Conservation (phyloP, 345 rosid species). For the Barbarea vulgaris region DNA sequence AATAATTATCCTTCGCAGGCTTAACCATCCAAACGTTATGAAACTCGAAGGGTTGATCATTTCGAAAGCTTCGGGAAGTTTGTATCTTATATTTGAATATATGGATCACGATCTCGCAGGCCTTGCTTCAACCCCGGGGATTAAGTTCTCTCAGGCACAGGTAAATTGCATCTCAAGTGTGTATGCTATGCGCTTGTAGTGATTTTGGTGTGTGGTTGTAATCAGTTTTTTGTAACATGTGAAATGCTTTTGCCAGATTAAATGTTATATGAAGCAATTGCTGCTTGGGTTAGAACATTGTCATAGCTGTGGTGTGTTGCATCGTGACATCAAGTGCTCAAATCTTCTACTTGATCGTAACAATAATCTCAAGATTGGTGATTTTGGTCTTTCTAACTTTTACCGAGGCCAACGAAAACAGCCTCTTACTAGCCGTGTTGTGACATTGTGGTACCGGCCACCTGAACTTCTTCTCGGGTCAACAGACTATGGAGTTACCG, state of each 20-base stretch:
- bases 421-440: slow-evolving; percentile 48
- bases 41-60: slow-evolving; percentile 68
- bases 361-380: slow-evolving; percentile 66
- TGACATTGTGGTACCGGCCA: slow-evolving; percentile 48
- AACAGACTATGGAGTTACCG: slow-evolving; percentile 44
- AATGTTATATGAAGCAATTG: slow-evolving; percentile 71
- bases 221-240: slow-evolving; percentile 3
- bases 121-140: slow-evolving; percentile 56
- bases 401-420: slow-evolving; percentile 42
- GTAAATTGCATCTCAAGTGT: slow-evolving; percentile 31
- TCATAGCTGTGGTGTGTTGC: slow-evolving; percentile 66
- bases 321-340: slow-evolving; percentile 72
- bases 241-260: slow-evolving; percentile 46
- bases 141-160: slow-evolving; percentile 66
- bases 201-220: not conserved
- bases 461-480: slow-evolving; percentile 47
- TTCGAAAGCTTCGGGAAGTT: slow-evolving; percentile 60
- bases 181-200: not conserved
- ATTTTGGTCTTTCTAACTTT: slow-evolving; percentile 67
- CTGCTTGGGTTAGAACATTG: slow-evolving; percentile 68
- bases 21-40: slow-evolving; percentile 75
- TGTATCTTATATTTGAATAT: slow-evolving; percentile 69
- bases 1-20: slow-evolving; percentile 62
- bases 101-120: slow-evolving; percentile 82
- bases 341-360: slow-evolving; percentile 60